Evolutionary conservation across 345 rosid species (phyloP).

Genomic region (Heritiera fomes): DNA sequence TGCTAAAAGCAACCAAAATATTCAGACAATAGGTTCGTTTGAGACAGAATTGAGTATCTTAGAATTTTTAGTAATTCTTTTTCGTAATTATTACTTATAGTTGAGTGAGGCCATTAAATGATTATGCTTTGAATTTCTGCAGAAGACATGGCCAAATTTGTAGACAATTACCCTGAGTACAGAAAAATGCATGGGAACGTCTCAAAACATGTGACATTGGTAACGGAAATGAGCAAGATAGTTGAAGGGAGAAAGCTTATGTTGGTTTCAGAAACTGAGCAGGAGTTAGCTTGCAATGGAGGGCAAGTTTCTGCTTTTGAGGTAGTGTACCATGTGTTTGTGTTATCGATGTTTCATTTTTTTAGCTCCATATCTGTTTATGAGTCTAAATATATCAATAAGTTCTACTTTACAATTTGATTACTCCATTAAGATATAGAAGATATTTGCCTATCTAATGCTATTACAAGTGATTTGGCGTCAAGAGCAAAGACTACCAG

Average conservation of each 20-base stretch:
- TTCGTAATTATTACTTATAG: background rate
- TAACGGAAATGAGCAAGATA: constrained; percentile 94
- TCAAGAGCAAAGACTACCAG: background rate
- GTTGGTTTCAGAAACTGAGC: constrained; percentile 91
- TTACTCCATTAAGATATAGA: background rate
- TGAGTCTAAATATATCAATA: background rate
- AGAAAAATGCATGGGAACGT: constrained; percentile 98
- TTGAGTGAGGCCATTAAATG: background rate
- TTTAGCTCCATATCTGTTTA: background rate
- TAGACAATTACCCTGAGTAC: constrained; percentile 93
- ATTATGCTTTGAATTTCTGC: constrained; percentile 37
- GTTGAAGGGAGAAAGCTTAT: constrained; percentile 93
- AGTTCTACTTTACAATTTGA: background rate
- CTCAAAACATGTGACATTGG: constrained; percentile 93
- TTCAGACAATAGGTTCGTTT: constrained; percentile 88
- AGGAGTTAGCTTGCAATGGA: constrained; percentile 97
- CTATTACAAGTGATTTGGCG: background rate
- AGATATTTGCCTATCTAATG: background rate
- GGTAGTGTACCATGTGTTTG: constrained; percentile 43
- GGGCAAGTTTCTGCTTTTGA: constrained; percentile 98
- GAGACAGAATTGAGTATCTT: constrained; percentile 13
- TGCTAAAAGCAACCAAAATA: constrained; percentile 93
- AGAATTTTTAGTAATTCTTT: background rate
- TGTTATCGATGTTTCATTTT: background rate
- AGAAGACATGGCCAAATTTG: constrained; percentile 99